Evolutionary conservation across 441 rosid genomes (phyloP), one percentile per base, ranked within the genome.

Genomic region (Manihot esculenta): DNA sequence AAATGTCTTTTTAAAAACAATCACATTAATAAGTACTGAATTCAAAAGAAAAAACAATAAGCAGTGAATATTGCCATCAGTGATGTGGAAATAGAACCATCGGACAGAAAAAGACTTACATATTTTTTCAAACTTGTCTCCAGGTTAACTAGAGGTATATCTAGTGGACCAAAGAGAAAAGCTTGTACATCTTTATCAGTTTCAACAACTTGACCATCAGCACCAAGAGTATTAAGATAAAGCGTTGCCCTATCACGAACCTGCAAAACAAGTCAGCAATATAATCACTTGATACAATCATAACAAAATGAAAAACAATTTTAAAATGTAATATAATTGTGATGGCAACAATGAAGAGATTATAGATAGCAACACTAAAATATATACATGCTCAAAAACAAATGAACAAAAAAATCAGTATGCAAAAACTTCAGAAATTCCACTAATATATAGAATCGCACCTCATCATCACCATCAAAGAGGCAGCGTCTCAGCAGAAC

Each of bases 181-280:
- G 72, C 86, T 74, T 86, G 87, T 72, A 81, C 86, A 54, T 82
- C 88, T 76, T 83, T 79, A 55, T 84, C 92, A 73, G 97, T 83
- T 82, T 89, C 92, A 76, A 82, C 82, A 53, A 76, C 88, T 62
- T 84, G 64, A 77, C 86, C 94, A 76, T 91, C 93, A 61, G 80
- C 89, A 54, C 88, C 95, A 79, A 95, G 87, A 30, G 88, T 80
- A 70, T 87, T 91, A 73, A 95, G 78, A 87, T 88, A 95, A 45
- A 95, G 86, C n/a, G 99, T 95, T 51, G 99, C 97, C 79, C 99
- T 86, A 83, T 95, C 99, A 76, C 98, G 98, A 66, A 95, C 97
- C 99, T 95, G 77, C 9, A 48, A 49, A 54, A 54, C 49, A 47
- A 13, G 18, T 17, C 58, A 56, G 42, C 12, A 65, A 76, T 30